A percentile compares a stretch with the other conserved stretches of the same genome.
Evolutionary conservation across 352 stramenopile species (phyloP).

Genomic region (Phytopythium oedochilum): DNA sequence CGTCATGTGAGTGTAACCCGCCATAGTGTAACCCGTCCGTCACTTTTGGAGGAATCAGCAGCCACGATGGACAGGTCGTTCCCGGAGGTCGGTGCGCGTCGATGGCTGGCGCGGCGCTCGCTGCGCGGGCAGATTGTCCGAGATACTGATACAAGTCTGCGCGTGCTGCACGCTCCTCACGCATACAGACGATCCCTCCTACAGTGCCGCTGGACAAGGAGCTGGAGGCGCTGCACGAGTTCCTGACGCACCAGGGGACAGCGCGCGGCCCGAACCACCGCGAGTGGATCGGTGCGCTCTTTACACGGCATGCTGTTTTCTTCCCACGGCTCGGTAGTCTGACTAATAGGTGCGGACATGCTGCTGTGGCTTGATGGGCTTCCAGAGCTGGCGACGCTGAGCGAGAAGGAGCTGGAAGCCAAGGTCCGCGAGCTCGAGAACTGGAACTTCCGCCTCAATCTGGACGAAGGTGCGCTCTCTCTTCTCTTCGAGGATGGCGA

Average conservation of each 20-base stretch:
- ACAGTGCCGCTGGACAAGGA: conserved; percentile 45
- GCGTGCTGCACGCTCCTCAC: not conserved
- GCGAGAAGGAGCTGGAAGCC: conserved; percentile 60
- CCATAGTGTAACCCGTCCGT: not conserved
- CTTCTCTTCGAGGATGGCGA: too few species aligned
- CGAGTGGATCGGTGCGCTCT: conserved; percentile 30
- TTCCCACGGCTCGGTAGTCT: not conserved
- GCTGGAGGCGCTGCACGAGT: conserved; percentile 51
- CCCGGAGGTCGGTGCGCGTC: conserved; percentile 13
- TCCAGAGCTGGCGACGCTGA: conserved; percentile 42
- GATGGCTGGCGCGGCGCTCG: not conserved
- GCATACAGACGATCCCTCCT: conserved; percentile 42
- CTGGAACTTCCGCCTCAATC: conserved; percentile 76
- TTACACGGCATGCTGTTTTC: not conserved
- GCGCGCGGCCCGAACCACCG: conserved; percentile 20
- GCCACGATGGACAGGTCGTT: conserved; percentile 1
- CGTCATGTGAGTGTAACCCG: not conserved
- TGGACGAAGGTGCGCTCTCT: conserved; percentile 64
- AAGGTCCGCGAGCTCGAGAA: conserved; percentile 80
- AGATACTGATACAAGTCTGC: not conserved
- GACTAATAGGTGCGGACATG: not conserved
- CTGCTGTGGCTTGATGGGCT: not conserved
- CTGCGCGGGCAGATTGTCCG: not conserved
- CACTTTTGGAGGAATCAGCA: not conserved
- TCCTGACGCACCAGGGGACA: conserved; percentile 43